phyloP scores from a whole-genome alignment of 2,329 filamentous ascomycete genomes.

The Ophioceras dolichostomum region DNA sequence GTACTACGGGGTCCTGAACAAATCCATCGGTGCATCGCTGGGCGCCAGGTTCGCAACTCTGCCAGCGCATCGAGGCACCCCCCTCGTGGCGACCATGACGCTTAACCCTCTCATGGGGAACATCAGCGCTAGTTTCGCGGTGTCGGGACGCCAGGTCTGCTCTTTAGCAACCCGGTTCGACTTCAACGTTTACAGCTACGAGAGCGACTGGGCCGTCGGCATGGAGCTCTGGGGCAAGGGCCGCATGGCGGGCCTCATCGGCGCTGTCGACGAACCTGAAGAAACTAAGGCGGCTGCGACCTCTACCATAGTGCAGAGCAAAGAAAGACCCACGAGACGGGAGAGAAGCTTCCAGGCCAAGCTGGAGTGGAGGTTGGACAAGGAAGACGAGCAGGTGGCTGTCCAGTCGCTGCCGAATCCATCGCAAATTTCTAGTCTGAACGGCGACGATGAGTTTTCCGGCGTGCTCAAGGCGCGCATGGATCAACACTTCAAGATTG shows the following conservation, averaged over 20 bases:
- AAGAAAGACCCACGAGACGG: too few species aligned
- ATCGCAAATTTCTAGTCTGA: constrained; percentile 8
- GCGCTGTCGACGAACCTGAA: constrained; percentile 13
- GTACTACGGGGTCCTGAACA: constrained; percentile 92
- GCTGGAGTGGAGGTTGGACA: constrained; percentile 34
- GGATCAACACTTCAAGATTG: constrained; percentile 78
- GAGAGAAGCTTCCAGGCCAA: constrained; percentile 36
- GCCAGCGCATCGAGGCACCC: constrained; percentile 68
- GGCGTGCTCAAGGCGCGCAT: constrained; percentile 84
- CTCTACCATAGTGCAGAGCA: constrained; percentile 4
- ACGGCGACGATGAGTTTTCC: constrained; percentile 53
- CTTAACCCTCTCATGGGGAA: constrained; percentile 92
- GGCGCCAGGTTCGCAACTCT: constrained; percentile 84
- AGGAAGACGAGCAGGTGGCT: background rate
- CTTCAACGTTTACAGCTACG: constrained; percentile 97
- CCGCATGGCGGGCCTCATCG: constrained; percentile 24
- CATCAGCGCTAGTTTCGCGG: constrained; percentile 81
- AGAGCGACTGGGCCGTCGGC: constrained; percentile 84
- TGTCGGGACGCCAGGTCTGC: constrained; percentile 71
- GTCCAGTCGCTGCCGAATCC: constrained; percentile 4
- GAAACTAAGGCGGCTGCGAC: too few species aligned
- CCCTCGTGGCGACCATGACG: constrained; percentile 86
- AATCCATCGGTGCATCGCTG: constrained; percentile 81
- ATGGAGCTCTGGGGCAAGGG: constrained; percentile 81
- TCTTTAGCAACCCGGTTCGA: constrained; percentile 85